Base-by-base conservation (phyloP, 2,329 filamentous ascomycete genomes). In the Trichophyton mentagrophytes region DNA sequence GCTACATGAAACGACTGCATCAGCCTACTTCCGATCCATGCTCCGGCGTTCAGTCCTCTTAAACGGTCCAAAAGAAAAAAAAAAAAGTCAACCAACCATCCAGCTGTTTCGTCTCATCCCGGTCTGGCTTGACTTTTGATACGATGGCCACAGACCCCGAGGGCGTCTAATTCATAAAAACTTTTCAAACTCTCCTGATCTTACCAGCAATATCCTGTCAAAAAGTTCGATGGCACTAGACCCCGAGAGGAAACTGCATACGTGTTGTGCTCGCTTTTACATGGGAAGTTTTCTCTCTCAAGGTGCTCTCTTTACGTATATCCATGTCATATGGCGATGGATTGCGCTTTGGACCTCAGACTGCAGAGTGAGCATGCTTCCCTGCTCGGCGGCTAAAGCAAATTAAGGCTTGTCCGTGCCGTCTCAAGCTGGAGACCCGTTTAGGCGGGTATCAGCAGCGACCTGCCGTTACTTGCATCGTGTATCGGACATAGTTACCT, bases 21-120 rank as follows among this genome's bases (percentile, higher is more conserved):
- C 51, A 55, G 51, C 51, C 51, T 55, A 36, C 30, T 17, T 17
- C n/a, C 51, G 30, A 55, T 55, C 51, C 51, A 55, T 55, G 51
- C 51, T 33, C 51, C 22, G 15, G 30, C n/a, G 51, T 55, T 33
- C 27, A 15, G 51, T 27, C 51, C 46, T 27, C 27, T 27, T 44
- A 55, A 55, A 55, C 51, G 22, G 27, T 38, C 51, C 25, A 22
- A 27, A n/a, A 33, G n/a, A 1, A 30, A 5, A 30, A 30, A 30
- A 30, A 27, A 27, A 6, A 27, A 30, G 6, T 1, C 27, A 30
- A 13, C 9, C 17, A 17, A 20, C 49, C 13, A 6, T 8, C 51
- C 27, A 1, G 51, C 27, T 36, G 51, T 55, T 55, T 36, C 51
- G 51, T 55, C 30, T 38, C 9, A 38, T 13, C 33, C 33, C 3